Evolutionary conservation across 108 stramenopile genomes (phyloP), one percentile per base, ranked within the genome.

Genomic region (Skeletonema menzelii): DNA sequence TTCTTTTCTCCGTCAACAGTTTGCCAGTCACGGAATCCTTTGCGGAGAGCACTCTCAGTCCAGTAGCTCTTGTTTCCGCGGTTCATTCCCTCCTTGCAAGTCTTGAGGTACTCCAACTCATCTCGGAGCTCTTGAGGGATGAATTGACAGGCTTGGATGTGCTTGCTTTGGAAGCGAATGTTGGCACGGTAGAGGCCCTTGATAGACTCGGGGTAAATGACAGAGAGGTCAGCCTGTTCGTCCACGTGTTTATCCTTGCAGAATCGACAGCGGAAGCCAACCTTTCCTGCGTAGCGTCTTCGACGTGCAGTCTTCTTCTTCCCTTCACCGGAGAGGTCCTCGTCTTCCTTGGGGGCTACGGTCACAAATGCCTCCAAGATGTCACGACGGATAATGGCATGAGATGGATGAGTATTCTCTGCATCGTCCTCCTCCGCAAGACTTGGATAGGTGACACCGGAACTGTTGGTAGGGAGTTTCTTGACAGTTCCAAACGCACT

Each of bases 191-290:
- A 67, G 30, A 67, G 47, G 27, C 67, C 34, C 49, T 67, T 49
- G 53, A 67, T 44, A 3, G 67, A 67, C 34, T 49, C 46, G 47
- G 67, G 67, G 67, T 67, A 67, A 22, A 67, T 49, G 11, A 49
- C 67, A 27, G 67, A 55, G 4, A 27, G 20, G 34, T 53, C 67
- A 24, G 27, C 67, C 34, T 49, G 67, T 37, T 56, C 46, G 2
- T 32, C 31, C 44, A 32, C 34, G 14, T 44, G 49, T 22, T 35
- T 27, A 35, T 67, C 34, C 53, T 67, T 67, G 53, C 67, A 67
- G 67, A n/a, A 56, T 1, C 67, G 67, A 14, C 67, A 67, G 55
- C 67, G 67, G 55, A 67, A 67, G 49, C 67, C 67, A 35, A 67
- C 67, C 8, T 44, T 67, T 44, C 67, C 67, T 13, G 46, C 49